Evolutionary conservation across 2,329 filamentous ascomycete species (phyloP).

Genomic region (Ceratocystis papillata): DNA sequence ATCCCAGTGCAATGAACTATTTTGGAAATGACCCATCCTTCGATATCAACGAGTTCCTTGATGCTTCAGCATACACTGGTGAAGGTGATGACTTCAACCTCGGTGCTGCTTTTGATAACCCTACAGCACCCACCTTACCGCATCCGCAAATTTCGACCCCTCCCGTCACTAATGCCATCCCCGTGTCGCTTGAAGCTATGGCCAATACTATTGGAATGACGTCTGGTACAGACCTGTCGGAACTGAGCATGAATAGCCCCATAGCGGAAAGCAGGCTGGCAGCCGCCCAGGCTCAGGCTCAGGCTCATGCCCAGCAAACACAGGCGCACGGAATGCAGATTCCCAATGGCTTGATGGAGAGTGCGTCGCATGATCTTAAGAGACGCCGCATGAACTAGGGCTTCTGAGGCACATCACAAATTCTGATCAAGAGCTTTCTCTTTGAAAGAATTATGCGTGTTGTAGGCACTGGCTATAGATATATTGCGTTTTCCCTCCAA

Average conservation of each 20-base stretch:
- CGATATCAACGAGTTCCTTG: constrained; percentile 35
- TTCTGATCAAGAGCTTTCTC: background rate
- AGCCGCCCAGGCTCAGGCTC: too few species aligned
- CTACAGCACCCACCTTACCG: constrained; percentile 1
- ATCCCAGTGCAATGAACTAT: constrained; percentile 30
- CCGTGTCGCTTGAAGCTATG: background rate
- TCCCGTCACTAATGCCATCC: background rate
- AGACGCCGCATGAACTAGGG: constrained; percentile 20
- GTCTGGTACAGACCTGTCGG: constrained; percentile 20
- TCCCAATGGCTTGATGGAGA: constrained; percentile 15
- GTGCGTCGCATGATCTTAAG: constrained; percentile 19
- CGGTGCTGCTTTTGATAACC: constrained; percentile 14
- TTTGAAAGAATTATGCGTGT: background rate
- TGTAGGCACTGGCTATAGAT: background rate
- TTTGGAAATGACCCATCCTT: constrained; percentile 31
- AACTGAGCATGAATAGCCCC: constrained; percentile 23
- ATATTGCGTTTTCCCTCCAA: background rate
- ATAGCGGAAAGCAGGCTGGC: constrained; percentile 12
- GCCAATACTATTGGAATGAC: constrained; percentile 12
- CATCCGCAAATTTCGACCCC: background rate
- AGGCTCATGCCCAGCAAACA: constrained; percentile 11
- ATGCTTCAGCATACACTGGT: constrained; percentile 34
- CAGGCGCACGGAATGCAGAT: constrained; percentile 12
- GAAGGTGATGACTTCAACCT: constrained; percentile 37
- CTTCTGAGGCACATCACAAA: background rate